These are phyloP conservation scores for Craterostigma plantagineum DNA, from an alignment of 257 asterid genomes.

Conservation along the genomic window DNA sequence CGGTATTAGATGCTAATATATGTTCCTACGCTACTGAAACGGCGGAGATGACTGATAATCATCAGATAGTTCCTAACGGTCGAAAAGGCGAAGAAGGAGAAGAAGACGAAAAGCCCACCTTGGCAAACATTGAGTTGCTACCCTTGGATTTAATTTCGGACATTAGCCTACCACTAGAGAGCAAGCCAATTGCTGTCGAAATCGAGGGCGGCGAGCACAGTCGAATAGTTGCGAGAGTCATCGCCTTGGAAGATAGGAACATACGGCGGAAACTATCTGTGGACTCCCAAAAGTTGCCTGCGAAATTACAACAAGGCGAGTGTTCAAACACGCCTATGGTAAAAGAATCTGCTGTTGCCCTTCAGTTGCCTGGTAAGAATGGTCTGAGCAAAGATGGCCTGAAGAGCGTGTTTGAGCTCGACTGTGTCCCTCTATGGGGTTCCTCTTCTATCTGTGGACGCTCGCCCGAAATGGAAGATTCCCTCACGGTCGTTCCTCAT, in stretches of 20 bases:
- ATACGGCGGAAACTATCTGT: conserved; percentile 18
- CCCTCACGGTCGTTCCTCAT: conserved; percentile 35
- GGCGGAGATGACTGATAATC: too few relatives aligned
- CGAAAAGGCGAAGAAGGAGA: too few relatives aligned
- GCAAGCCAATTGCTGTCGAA: conserved; percentile 65
- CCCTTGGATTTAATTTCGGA: too few relatives aligned
- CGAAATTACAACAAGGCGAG: too few relatives aligned
- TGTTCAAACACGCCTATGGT: too few relatives aligned
- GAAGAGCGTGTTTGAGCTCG: conserved; percentile 60
- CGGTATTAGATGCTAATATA: conserved; percentile 17
- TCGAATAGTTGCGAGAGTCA: conserved; percentile 57
- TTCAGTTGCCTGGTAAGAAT: conserved; percentile 35
- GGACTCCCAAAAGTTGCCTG: too few relatives aligned
- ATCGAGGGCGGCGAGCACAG: conserved; percentile 50
- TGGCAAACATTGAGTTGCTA: too few relatives aligned
- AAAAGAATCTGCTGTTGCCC: conserved; percentile 7
- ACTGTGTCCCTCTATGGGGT: conserved; percentile 86
- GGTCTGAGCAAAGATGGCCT: conserved; percentile 28
- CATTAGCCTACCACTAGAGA: too few relatives aligned
- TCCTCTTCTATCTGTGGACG: conserved; percentile 47
- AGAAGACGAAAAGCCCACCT: too few relatives aligned
- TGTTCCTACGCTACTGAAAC: conserved; percentile 11
- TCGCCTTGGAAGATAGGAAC: conserved; percentile 38
- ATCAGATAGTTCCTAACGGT: too few relatives aligned
- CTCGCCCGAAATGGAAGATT: conserved; percentile 86